Conservation (phyloP, 73 alveolate species). For the Uronychia setigera region DNA sequence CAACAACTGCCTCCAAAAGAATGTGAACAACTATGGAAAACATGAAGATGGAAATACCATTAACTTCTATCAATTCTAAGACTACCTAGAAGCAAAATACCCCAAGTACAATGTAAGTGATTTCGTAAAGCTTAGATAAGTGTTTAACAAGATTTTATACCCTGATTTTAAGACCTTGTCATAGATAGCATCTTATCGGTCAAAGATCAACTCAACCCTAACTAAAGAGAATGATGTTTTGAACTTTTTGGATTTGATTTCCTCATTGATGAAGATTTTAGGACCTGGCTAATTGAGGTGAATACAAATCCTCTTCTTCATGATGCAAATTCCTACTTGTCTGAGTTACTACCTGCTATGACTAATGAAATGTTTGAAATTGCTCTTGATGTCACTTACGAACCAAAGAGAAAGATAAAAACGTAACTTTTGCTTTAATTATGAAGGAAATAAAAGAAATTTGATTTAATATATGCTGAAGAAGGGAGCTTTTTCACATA, state of each 20-base stretch:
- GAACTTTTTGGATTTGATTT: conserved; percentile 85
- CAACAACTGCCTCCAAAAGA: conserved; percentile 86
- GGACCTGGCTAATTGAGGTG: conserved; percentile 75
- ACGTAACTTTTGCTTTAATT: neutral
- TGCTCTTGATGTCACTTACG: conserved; percentile 68
- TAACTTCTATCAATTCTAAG: conserved; percentile 68
- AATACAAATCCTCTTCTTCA: conserved; percentile 79
- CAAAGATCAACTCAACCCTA: conserved; percentile 46
- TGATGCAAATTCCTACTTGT: conserved; percentile 45
- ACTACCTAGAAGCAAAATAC: conserved; percentile 57
- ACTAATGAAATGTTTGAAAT: conserved; percentile 76
- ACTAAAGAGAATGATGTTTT: conserved; percentile 56
- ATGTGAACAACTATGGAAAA: conserved; percentile 77
- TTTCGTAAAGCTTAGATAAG: conserved; percentile 3
- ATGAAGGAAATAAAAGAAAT: neutral
- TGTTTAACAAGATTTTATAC: conserved; percentile 36
- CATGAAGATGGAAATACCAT: conserved; percentile 88
- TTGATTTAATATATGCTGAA: conserved; percentile 21
- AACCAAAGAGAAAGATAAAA: conserved; percentile 13
- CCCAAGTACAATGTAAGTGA: conserved; percentile 67
- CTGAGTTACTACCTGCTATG: conserved; percentile 73
- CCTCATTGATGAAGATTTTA: conserved; percentile 74
- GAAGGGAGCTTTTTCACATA: conserved; percentile 22
- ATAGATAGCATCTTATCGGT: conserved; percentile 17
- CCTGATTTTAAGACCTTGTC: conserved; percentile 38